These are phyloP conservation scores for Purpureocillium lavendulum DNA, from an alignment of 2,329 filamentous ascomycete genomes.

Conservation along the genomic window DNA sequence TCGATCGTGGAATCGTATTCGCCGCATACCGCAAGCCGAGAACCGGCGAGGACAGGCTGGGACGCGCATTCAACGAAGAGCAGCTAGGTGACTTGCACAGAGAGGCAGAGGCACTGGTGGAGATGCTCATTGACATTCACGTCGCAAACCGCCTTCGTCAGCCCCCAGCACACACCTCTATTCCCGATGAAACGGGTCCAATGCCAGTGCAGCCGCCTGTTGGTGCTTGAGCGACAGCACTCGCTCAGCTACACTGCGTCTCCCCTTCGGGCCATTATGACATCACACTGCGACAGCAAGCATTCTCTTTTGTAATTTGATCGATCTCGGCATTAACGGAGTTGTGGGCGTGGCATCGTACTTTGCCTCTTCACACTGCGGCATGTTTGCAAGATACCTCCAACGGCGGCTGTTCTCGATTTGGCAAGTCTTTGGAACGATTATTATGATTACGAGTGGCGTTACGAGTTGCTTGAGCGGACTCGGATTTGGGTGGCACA, in stretches of 20 bases:
- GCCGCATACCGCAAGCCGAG: conserved; percentile 44
- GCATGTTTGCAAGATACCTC: conserved; percentile 20
- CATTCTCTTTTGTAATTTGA: conserved; percentile 1
- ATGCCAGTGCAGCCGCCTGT: conserved; percentile 21
- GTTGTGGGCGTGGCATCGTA: no score
- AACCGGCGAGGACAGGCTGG: conserved; percentile 24
- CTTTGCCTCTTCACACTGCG: conserved; percentile 3
- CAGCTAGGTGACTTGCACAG: conserved; percentile 37
- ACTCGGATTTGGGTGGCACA: background rate
- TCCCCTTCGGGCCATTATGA: conserved; percentile 1
- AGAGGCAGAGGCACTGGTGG: conserved; percentile 44
- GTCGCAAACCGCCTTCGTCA: conserved; percentile 27
- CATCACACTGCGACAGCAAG: conserved; percentile 6
- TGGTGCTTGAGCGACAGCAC: conserved; percentile 3
- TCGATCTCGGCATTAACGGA: background rate
- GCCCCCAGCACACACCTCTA: conserved; percentile 13
- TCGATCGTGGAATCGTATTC: conserved; percentile 46
- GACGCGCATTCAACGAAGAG: conserved; percentile 22
- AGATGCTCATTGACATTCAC: conserved; percentile 43
- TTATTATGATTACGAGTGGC: conserved; percentile 18
- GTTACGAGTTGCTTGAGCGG: conserved; percentile 11
- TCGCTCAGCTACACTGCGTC: no score
- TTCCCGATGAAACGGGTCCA: conserved; percentile 28
- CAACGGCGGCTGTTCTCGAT: conserved; percentile 11
- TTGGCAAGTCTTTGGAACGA: conserved; percentile 11